Percentiles rank a stretch among this genome's conserved stretches.
Evolutionary conservation across 1,139 yeast genomes (phyloP).

Genomic region (Suhomyces guaymorum): DNA sequence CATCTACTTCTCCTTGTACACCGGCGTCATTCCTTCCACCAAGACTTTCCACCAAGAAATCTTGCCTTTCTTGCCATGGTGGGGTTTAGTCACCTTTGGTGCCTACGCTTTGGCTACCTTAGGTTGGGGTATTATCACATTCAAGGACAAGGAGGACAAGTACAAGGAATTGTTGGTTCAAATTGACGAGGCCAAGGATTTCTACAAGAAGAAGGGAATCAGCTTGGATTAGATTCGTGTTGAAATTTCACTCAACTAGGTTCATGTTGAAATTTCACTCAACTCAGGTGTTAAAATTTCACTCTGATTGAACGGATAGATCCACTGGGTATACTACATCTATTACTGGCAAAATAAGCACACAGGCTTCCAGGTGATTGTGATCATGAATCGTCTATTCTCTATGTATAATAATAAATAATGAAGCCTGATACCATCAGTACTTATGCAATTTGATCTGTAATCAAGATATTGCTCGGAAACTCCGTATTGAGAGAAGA

Average conservation of each 20-base stretch:
- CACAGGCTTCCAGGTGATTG: no score
- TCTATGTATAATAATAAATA: constrained; percentile 8
- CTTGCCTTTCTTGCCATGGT: constrained; percentile 68
- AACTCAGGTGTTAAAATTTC: no score
- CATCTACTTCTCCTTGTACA: constrained; percentile 53
- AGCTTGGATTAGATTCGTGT: constrained; percentile 51
- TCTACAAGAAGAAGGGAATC: constrained; percentile 58
- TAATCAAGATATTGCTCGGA: constrained; percentile 79
- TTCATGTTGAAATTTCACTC: no score
- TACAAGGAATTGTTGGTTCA: constrained; percentile 63
- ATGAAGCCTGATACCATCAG: neutral
- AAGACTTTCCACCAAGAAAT: constrained; percentile 51
- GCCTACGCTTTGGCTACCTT: constrained; percentile 69
- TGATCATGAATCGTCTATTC: constrained; percentile 5
- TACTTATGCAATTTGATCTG: constrained; percentile 64
- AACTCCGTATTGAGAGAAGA: no score
- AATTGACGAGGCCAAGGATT: constrained; percentile 66
- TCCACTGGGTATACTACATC: no score
- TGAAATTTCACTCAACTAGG: no score
- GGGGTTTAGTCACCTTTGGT: constrained; percentile 72
- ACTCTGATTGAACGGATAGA: no score
- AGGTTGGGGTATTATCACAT: constrained; percentile 71
- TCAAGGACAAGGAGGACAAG: constrained; percentile 73
- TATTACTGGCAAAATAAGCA: no score
- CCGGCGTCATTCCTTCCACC: constrained; percentile 61